These are phyloP conservation scores for Pholiota conissans DNA, from an alignment of 768 basidiomycete genomes.

Conservation along the genomic window DNA sequence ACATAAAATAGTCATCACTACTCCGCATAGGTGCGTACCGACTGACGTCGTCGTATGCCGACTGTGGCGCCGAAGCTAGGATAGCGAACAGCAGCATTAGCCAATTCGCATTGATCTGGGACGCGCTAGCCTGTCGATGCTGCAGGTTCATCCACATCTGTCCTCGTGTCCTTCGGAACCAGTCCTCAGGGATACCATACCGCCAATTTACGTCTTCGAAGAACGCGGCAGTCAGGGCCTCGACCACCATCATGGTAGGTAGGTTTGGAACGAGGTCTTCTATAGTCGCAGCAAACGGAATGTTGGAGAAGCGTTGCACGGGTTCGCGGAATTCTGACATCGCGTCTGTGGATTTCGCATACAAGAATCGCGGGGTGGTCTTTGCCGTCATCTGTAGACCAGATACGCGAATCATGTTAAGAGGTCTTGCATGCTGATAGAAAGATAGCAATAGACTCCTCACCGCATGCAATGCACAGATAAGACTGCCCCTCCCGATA, in stretches of 20 bases:
- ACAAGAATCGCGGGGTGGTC: constrained; percentile 33
- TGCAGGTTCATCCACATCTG: constrained; percentile 49
- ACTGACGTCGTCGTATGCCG: constrained; percentile 17
- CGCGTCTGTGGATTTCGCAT: constrained; percentile 41
- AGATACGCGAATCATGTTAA: not conserved
- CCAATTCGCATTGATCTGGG: constrained; percentile 51
- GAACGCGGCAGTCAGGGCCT: constrained; percentile 37
- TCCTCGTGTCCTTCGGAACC: constrained; percentile 42
- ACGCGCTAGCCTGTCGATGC: constrained; percentile 25
- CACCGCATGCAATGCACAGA: constrained; percentile 49
- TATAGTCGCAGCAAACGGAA: constrained; percentile 22
- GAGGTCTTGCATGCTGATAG: not conserved
- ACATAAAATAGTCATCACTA: constrained; percentile 37
- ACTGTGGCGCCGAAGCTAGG: constrained; percentile 40
- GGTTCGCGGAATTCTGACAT: constrained; percentile 28
- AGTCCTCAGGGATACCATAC: constrained; percentile 48
- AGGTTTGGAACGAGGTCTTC: constrained; percentile 34
- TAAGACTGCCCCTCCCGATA: constrained; percentile 45
- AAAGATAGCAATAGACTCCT: constrained; percentile 8
- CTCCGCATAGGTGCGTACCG: constrained; percentile 10
- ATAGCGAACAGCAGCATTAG: constrained; percentile 50
- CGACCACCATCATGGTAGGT: constrained; percentile 30
- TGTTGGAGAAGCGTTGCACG: constrained; percentile 20
- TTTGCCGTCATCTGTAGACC: constrained; percentile 33
- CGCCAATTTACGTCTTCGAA: constrained; percentile 51